Conservation (phyloP, 306 rosid species). For the Sicyos baderoa region DNA sequence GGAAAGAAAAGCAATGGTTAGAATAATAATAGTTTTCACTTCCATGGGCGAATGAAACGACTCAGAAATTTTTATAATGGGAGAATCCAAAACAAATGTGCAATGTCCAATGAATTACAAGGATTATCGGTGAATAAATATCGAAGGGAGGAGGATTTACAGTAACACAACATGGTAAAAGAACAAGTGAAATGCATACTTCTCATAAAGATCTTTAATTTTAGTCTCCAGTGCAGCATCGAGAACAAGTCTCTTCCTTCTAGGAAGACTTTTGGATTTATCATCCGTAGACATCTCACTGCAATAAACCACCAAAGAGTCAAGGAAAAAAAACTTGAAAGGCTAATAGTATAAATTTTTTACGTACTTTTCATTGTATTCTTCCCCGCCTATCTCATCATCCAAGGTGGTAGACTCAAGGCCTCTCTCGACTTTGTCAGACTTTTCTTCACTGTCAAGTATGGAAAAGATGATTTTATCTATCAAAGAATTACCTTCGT, state of each 20-base stretch:
- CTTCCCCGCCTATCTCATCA: slow-evolving; percentile 25
- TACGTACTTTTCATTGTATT: slow-evolving; percentile 32
- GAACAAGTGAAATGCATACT: slow-evolving; percentile 33
- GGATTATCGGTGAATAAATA: not conserved
- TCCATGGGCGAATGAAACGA: not conserved
- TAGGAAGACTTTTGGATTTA: slow-evolving; percentile 36
- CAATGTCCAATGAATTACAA: not conserved
- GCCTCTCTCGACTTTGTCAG: slow-evolving; percentile 28
- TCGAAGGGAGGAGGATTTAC: not conserved
- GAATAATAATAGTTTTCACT: not conserved
- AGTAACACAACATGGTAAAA: not conserved
- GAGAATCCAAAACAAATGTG: slow-evolving; percentile 8
- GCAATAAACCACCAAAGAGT: slow-evolving; percentile 29
- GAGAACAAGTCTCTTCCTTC: slow-evolving; percentile 50
- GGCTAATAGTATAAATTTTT: not conserved
- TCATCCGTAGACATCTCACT: slow-evolving; percentile 42
- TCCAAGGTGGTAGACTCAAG: slow-evolving; percentile 34
- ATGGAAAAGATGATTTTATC: slow-evolving; percentile 13
- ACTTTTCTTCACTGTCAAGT: slow-evolving; percentile 26
- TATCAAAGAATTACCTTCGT: not conserved
- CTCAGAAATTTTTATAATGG: not conserved
- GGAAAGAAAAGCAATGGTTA: not conserved
- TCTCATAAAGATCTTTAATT: slow-evolving; percentile 66
- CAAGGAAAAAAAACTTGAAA: not conserved
- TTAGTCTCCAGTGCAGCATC: slow-evolving; percentile 51